A percentile compares a stretch with the other conserved stretches of the same genome.
These are phyloP conservation scores for Exserohilum rostratum DNA, from an alignment of 2,329 filamentous ascomycete species.

Conservation along the genomic window DNA sequence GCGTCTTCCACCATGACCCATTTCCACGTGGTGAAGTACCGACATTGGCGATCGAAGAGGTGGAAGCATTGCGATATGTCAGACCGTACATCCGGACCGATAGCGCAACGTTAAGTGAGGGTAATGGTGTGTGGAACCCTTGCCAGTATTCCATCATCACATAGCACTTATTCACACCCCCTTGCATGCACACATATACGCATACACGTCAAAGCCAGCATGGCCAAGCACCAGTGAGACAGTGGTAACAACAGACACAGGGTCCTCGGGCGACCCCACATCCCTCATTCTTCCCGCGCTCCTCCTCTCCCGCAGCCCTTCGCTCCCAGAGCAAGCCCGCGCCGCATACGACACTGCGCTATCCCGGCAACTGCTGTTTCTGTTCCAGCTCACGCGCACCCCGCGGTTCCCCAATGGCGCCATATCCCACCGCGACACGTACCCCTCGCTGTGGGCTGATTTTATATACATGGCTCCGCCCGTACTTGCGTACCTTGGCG, in stretches of 20 bases:
- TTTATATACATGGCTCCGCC: slow-evolving; percentile 60
- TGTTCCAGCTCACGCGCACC: slow-evolving; percentile 50
- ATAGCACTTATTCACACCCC: no score
- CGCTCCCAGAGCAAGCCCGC: slow-evolving; percentile 43
- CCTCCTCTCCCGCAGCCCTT: slow-evolving; percentile 48
- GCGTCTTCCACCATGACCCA: slow-evolving; percentile 47
- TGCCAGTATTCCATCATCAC: not conserved
- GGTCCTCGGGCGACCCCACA: slow-evolving; percentile 52
- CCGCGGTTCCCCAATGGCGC: slow-evolving; percentile 55
- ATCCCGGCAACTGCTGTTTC: slow-evolving; percentile 49
- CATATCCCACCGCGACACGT: slow-evolving; percentile 55
- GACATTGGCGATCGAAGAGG: slow-evolving; percentile 25
- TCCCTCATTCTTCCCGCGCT: slow-evolving; percentile 54
- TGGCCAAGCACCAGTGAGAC: no score
- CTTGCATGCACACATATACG: not conserved
- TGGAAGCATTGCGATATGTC: slow-evolving; percentile 45
- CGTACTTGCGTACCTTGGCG: slow-evolving; percentile 56
- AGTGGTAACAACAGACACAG: slow-evolving; percentile 7
- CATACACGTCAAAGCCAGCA: no score
- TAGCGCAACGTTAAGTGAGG: slow-evolving; percentile 40
- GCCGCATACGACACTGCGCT: slow-evolving; percentile 22
- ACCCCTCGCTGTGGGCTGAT: slow-evolving; percentile 57
- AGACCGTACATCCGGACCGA: slow-evolving; percentile 40
- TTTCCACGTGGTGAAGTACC: slow-evolving; percentile 44
- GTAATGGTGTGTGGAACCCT: slow-evolving; percentile 32